Evolutionary conservation across 331 rosid genomes (phyloP).

Genomic region (Prunus yedoensis): DNA sequence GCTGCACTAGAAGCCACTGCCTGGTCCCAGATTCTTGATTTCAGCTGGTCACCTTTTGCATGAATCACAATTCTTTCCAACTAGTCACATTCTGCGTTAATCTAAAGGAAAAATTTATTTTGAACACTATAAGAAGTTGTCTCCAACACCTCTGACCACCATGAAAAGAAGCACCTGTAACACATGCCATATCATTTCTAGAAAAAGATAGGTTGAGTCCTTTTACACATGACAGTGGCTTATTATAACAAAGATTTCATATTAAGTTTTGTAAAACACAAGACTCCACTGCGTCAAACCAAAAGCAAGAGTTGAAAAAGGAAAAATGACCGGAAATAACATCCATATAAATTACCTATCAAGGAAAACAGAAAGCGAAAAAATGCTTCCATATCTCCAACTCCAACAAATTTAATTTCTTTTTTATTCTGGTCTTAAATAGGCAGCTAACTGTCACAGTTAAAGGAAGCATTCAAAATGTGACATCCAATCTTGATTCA

Average conservation of each 20-base stretch:
- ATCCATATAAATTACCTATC: not conserved
- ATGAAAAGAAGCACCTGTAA: not conserved
- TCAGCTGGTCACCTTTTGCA: not conserved
- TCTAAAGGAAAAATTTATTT: conserved; percentile 1
- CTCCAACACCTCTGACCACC: not conserved
- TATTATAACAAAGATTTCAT: not conserved
- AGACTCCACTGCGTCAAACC: not conserved
- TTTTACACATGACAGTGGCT: no score
- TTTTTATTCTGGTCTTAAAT: not conserved
- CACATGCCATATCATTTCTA: not conserved
- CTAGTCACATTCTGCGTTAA: not conserved
- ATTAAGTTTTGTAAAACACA: not conserved
- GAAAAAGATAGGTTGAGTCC: not conserved
- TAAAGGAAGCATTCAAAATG: not conserved
- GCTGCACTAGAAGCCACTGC: not conserved
- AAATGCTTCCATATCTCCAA: not conserved
- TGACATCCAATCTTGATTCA: not conserved
- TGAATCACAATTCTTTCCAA: not conserved
- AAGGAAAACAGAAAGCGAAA: not conserved
- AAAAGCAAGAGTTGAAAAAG: not conserved
- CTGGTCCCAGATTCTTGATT: not conserved
- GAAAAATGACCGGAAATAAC: not conserved
- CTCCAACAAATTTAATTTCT: not conserved
- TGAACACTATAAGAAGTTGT: not conserved
- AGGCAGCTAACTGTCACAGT: not conserved